Percentiles rank a stretch among this genome's conserved stretches.
Evolutionary conservation across 2,329 filamentous ascomycete genomes (phyloP).

Genomic region (Penicillium frequentans): DNA sequence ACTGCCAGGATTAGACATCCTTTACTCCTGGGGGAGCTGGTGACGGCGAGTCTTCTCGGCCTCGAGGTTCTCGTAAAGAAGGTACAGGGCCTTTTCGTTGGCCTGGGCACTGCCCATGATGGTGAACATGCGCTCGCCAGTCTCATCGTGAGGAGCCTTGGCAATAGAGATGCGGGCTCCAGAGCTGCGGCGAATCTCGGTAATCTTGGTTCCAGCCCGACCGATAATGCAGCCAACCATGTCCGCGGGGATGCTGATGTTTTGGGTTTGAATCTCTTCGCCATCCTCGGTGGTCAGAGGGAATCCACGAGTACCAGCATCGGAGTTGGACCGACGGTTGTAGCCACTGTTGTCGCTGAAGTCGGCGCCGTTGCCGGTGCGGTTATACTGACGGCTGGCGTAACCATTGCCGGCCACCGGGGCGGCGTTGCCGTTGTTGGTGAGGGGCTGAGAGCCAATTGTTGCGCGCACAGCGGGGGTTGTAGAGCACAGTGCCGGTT

Average conservation of each 20-base stretch:
- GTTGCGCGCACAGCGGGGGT: slow-evolving; percentile 91
- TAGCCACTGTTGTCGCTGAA: slow-evolving; percentile 84
- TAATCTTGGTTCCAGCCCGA: slow-evolving; percentile 92
- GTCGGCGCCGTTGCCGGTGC: slow-evolving; percentile 94
- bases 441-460: slow-evolving; percentile 55
- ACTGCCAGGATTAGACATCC: slow-evolving; percentile 6
- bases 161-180: slow-evolving; percentile 97
- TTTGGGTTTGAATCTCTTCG: slow-evolving; percentile 97
- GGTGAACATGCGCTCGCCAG: slow-evolving; percentile 98
- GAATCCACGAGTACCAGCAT: slow-evolving; percentile 75
- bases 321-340: slow-evolving; percentile 78
- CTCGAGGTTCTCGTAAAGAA: slow-evolving; percentile 98
- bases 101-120: slow-evolving; percentile 94
- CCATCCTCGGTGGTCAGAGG: slow-evolving; percentile 93
- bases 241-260: slow-evolving; percentile 98
- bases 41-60: slow-evolving; percentile 98
- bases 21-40: slow-evolving; percentile 64
- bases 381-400: slow-evolving; percentile 72
- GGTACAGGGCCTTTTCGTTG: slow-evolving; percentile 93
- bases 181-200: slow-evolving; percentile 95
- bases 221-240: slow-evolving; percentile 99
- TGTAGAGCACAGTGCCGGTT: slow-evolving; percentile 95
- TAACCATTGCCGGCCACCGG: slow-evolving; percentile 49
- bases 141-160: slow-evolving; percentile 94
- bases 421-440: slow-evolving; percentile 52